Conservation (phyloP, 2,329 filamentous ascomycete species). For the Sporothrix curviconia region DNA sequence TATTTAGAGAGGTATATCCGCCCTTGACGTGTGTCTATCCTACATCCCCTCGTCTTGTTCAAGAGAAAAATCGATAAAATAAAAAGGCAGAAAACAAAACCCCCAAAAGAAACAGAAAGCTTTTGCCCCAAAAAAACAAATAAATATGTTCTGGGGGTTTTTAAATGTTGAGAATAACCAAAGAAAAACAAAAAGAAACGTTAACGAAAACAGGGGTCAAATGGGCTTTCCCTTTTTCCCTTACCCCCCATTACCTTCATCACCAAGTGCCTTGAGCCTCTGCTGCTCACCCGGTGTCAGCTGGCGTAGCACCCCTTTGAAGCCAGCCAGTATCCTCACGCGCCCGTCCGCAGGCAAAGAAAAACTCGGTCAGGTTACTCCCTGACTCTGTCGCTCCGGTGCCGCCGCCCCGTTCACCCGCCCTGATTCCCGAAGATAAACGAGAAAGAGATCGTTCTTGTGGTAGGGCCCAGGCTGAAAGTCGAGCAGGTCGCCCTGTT, state of each 20-base stretch:
- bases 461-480: conserved; percentile 56
- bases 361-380: conserved; percentile 76
- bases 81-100: too few relatives aligned
- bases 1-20: conserved; percentile 6
- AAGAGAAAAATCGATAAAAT: too few relatives aligned
- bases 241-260: too few relatives aligned
- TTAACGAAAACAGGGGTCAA: too few relatives aligned
- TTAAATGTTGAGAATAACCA: too few relatives aligned
- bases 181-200: too few relatives aligned
- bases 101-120: too few relatives aligned
- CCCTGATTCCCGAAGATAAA: too few relatives aligned
- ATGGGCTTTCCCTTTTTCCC: too few relatives aligned
- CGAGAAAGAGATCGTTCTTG: conserved; percentile 74
- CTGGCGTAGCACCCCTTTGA: conserved; percentile 51
- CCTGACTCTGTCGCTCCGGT: conserved; percentile 82
- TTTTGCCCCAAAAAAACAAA: neutral
- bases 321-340: conserved; percentile 51
- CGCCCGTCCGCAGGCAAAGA: conserved; percentile 64
- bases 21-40: neutral
- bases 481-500: too few relatives aligned
- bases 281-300: conserved; percentile 49
- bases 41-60: neutral
- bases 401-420: conserved; percentile 55
- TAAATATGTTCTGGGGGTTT: too few relatives aligned
- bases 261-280: conserved; percentile 48